Conservation (phyloP, 805 yeast species). For the Saccharomycopsis sp. region DNA sequence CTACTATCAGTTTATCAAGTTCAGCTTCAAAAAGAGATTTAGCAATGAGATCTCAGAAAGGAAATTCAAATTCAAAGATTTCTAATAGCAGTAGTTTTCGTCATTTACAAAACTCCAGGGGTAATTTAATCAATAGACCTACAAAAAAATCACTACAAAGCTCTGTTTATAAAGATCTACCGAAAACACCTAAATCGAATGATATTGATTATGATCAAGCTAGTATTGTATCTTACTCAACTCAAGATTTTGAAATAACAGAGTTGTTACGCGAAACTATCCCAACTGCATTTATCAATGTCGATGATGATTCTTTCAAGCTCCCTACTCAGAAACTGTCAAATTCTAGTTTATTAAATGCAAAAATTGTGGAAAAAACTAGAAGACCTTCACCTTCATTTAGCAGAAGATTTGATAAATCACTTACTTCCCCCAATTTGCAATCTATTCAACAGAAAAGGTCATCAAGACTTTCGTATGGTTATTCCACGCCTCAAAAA, state of each 20-base stretch:
- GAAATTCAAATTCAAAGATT: not conserved
- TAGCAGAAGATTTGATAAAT: not conserved
- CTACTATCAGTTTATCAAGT: not conserved
- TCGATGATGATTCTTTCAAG: not conserved
- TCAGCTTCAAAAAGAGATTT: not conserved
- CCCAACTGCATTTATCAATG: slow-evolving; percentile 6
- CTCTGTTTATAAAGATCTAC: slow-evolving; percentile 3
- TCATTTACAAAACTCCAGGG: no score
- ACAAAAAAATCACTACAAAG: not conserved
- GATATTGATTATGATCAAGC: not conserved
- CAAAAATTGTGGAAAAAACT: not conserved
- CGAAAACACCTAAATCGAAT: not conserved
- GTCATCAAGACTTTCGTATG: no score
- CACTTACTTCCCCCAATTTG: not conserved
- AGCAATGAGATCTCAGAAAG: not conserved
- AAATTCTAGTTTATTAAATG: not conserved
- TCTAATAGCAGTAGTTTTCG: no score
- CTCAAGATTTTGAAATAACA: slow-evolving; percentile 4
- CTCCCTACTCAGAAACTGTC: not conserved
- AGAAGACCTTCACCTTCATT: not conserved
- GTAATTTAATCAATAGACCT: not conserved
- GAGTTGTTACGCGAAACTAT: slow-evolving; percentile 3
- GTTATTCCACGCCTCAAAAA: not conserved
- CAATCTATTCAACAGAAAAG: not conserved
- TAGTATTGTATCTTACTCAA: not conserved